A percentile compares a stretch with the other conserved stretches of the same genome.
Evolutionary conservation across 257 asterid species (phyloP).

Genomic region (Solanum bulbocastanum): DNA sequence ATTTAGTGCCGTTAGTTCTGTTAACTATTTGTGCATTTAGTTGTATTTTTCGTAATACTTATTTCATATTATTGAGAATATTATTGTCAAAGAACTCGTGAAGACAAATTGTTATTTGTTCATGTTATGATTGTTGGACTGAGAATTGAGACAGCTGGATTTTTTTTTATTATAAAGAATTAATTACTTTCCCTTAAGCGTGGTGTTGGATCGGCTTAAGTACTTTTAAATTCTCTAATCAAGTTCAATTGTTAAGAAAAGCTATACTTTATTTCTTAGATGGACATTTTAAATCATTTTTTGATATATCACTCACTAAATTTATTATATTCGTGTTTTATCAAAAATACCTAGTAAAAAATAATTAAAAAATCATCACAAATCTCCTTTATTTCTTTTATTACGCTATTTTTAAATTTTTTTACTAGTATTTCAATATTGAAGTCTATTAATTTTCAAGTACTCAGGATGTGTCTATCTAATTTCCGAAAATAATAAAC

Average conservation of each 20-base stretch:
- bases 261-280: neutral
- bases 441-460: neutral
- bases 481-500: neutral
- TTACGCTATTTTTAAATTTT: neutral
- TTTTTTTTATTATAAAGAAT: neutral
- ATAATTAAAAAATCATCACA: neutral
- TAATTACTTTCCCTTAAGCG: neutral
- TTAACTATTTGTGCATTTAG: no score
- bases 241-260: neutral
- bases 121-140: no score
- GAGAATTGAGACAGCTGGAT: no score
- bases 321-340: neutral
- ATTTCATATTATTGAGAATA: no score
- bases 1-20: no score
- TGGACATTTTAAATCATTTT: no score
- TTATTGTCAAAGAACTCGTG: no score
- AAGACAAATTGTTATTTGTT: no score
- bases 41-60: no score
- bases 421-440: neutral
- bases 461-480: neutral
- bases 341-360: neutral
- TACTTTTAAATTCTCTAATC: neutral
- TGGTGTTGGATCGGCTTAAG: no score
- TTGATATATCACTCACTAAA: neutral
- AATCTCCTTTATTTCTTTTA: neutral